Evolutionary conservation across 345 rosid genomes (phyloP), one percentile per base, ranked within the genome.

Genomic region (Euphorbia lathyris): DNA sequence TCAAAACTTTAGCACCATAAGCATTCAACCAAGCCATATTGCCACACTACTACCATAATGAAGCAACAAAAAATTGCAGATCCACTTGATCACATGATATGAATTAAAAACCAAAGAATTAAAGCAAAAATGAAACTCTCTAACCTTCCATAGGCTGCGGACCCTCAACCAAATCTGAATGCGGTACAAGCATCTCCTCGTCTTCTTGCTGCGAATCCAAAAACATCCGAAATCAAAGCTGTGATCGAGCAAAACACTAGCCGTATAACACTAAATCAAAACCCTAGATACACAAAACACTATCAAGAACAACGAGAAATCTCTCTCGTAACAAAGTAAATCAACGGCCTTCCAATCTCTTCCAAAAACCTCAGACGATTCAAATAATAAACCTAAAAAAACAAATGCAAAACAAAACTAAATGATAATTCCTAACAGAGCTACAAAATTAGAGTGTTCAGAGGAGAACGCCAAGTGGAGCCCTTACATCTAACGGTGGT

Each of bases 151-250:
- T 86, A 1, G 98, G 87, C 81, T 83, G 97, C 65, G 86, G 89
- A 64, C 82, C 87, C 36, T 93, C 92, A 38, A 83, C 77, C 88
- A 92, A 76, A 80, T 90, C 97, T 38, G 97, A 80, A 74, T 83
- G 86, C 45, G 97, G 97, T 52, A 90, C 93, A 30, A 92, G 94
- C 97, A 95, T 92, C 86, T 88, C 97, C 78, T 87, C 96, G 32
- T 91, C 98, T 70, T 90, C 97, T 81, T 87, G 96, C 80, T 85
- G 90, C 88, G 70, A 76, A 74, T 34, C 50, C 63, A 61, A 38
- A 48, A 68, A 58, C 26, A 48, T 61, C 17, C 55, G 74, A 43
- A 71, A 66, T 29, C 40, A 69, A 63, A 53, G 14, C 50, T 40
- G 12, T 56, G 67, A 76, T 65, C 47, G 36, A 64, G 65, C 30